phyloP scores from a whole-genome alignment of 371 early-diverging fungal genomes.

The Mortierella sp. region DNA sequence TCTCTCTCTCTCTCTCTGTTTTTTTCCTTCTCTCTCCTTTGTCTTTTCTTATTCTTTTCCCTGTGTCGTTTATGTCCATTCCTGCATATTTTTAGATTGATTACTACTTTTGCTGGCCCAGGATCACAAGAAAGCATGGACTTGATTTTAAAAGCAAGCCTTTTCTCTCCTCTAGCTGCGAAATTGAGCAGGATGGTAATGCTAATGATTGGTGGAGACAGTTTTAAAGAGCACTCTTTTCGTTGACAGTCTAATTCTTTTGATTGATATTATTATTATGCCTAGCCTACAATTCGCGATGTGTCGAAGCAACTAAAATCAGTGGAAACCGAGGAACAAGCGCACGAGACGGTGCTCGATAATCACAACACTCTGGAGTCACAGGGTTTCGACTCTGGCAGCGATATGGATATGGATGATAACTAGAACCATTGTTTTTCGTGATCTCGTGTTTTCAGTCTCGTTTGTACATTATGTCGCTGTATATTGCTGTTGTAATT shows the following conservation, averaged over 20 bases:
- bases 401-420: constrained; percentile 30
- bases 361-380: not conserved
- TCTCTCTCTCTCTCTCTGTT: constrained; percentile 1
- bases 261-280: not conserved
- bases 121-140: constrained; percentile 17
- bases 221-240: not conserved
- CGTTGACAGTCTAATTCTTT: constrained; percentile 10
- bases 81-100: constrained; percentile 17
- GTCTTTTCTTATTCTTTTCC: not conserved
- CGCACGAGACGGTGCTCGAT: not conserved
- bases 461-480: constrained; percentile 6
- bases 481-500: constrained; percentile 1
- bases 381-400: constrained; percentile 4
- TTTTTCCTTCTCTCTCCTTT: not conserved
- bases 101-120: constrained; percentile 10
- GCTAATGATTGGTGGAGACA: not conserved
- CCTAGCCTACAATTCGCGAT: constrained; percentile 3
- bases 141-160: constrained; percentile 26
- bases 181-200: constrained; percentile 39
- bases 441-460: not conserved
- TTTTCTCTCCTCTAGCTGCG: constrained; percentile 31
- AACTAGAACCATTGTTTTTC: constrained; percentile 19
- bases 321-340: not conserved
- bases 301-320: not conserved
- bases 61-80: not conserved